Evolutionary conservation across 257 asterid species (phyloP), one percentile per base, ranked within the genome.

Genomic region (Fraxinus excelsior): DNA sequence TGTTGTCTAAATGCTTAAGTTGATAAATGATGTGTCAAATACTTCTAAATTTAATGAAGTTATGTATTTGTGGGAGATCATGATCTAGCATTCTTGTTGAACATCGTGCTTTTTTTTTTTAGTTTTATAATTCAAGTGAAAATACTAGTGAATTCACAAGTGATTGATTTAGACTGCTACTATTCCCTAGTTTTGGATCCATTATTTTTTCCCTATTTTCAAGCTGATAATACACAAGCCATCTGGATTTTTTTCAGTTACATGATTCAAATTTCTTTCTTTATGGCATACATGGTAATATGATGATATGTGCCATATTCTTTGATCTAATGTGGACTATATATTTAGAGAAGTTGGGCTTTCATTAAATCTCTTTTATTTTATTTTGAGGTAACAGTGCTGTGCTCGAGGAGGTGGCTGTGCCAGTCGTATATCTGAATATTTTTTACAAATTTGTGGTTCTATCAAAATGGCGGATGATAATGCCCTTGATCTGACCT

Each of bases 401-500:
- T 25, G 25, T 76, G 70, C 65, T 71, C 25, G 69, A 73, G 37
- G 58, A 75, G 75, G 60, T 71, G 21, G 19, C 66, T 81, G 78
- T 40, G 60, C 67, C 68, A 25, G n/a, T 31, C 19, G 42, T 67
- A 29, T 56, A 44, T 66, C 70, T 67, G 83, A 71, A 31, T 23
- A 72, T 10, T 12, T 75, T 67, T 40, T 71, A n/a, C 73, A 38
- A 62, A 29, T 19, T 56, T 74, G 31, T 75, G 34, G 64, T 73
- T 35, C 10, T 67, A 60, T 75, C 25, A 67, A 74, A 49, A 96
- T 91, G 97, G 98, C 87, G 79, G 96, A 96, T 26, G 97, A 87
- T 72, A 89, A 93, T 73, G 86, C 86, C 76, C 97, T 96, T 71
- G 97, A 96, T 58, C 86, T 96, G 80, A 89, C 97, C 80, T 83